Evolutionary conservation across 2,329 filamentous ascomycete genomes (phyloP).

Genomic region (Cladosporium sp.): DNA sequence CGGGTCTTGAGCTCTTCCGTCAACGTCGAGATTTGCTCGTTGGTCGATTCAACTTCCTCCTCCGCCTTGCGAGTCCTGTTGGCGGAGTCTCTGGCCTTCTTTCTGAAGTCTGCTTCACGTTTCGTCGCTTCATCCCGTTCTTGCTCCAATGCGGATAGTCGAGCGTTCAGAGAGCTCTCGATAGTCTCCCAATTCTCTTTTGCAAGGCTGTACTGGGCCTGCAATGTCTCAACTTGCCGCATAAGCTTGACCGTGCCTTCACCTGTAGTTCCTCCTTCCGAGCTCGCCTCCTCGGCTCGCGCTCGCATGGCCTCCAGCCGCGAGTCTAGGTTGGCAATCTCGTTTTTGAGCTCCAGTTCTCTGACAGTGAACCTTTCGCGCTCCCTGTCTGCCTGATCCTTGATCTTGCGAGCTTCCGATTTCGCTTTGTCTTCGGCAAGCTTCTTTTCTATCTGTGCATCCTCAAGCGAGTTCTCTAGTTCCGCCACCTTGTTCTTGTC

Average conservation of each 20-base stretch:
- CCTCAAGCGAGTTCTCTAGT: conserved; percentile 59
- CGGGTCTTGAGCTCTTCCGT: conserved; percentile 58
- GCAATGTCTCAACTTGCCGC: conserved; percentile 88
- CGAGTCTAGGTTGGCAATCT: conserved; percentile 70
- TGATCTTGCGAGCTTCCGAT: conserved; percentile 63
- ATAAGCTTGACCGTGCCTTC: conserved; percentile 58
- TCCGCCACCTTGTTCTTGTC: conserved; percentile 53
- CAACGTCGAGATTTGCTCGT: conserved; percentile 56
- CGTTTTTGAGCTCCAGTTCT: conserved; percentile 74
- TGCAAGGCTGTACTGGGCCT: conserved; percentile 89
- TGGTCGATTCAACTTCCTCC: conserved; percentile 71
- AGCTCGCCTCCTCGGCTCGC: conserved; percentile 82
- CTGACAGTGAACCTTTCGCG: conserved; percentile 61
- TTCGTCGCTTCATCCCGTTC: conserved; percentile 81
- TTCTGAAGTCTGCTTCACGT: conserved; percentile 79
- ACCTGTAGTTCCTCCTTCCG: conserved; percentile 60
- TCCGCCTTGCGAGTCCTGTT: conserved; percentile 62
- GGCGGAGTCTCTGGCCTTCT: conserved; percentile 81
- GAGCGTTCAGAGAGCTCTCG: conserved; percentile 74
- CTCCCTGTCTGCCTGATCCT: conserved; percentile 66
- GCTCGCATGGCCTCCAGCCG: conserved; percentile 83
- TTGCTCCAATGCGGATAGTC: conserved; percentile 73
- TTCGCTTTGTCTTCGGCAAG: conserved; percentile 64
- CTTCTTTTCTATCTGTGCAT: conserved; percentile 67
- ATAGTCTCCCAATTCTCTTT: conserved; percentile 98